Percentiles rank a stretch among this genome's conserved stretches.
Evolutionary conservation across 2,329 filamentous ascomycete genomes (phyloP).

Genomic region (Clonostachys sp.): DNA sequence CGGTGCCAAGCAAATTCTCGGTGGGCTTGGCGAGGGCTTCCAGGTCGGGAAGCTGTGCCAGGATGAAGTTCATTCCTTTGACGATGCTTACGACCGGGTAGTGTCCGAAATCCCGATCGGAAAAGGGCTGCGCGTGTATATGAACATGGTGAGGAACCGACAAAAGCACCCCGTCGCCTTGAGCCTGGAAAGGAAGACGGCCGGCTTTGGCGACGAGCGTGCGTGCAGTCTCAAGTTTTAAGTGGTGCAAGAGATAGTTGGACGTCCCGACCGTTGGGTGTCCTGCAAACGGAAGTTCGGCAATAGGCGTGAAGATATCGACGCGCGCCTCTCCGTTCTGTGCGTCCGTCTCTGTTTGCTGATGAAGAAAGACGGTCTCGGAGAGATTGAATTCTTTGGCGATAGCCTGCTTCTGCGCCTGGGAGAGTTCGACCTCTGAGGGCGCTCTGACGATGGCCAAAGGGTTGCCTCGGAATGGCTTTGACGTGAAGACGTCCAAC

Average conservation of each 20-base stretch:
- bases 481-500: conserved; percentile 52
- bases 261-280: conserved; percentile 57
- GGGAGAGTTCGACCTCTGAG: conserved; percentile 30
- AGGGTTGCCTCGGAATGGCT: conserved; percentile 50
- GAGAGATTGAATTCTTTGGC: conserved; percentile 61
- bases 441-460: conserved; percentile 54
- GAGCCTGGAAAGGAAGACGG: no score
- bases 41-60: conserved; percentile 56
- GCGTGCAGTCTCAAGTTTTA: conserved; percentile 30
- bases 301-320: conserved; percentile 52
- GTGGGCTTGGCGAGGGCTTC: conserved; percentile 38
- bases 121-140: conserved; percentile 42
- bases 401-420: conserved; percentile 50
- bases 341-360: conserved; percentile 12
- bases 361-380: conserved; percentile 59
- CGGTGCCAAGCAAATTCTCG: no score
- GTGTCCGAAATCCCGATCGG: no score
- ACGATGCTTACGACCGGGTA: conserved; percentile 57
- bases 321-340: conserved; percentile 18
- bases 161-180: no score
- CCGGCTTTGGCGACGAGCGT: no score
- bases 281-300: conserved; percentile 58
- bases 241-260: conserved; percentile 28
- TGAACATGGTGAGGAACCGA: conserved; percentile 42
- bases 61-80: conserved; percentile 69